Base-by-base conservation (phyloP, 768 basidiomycete genomes). In the Boletus insuetus region DNA sequence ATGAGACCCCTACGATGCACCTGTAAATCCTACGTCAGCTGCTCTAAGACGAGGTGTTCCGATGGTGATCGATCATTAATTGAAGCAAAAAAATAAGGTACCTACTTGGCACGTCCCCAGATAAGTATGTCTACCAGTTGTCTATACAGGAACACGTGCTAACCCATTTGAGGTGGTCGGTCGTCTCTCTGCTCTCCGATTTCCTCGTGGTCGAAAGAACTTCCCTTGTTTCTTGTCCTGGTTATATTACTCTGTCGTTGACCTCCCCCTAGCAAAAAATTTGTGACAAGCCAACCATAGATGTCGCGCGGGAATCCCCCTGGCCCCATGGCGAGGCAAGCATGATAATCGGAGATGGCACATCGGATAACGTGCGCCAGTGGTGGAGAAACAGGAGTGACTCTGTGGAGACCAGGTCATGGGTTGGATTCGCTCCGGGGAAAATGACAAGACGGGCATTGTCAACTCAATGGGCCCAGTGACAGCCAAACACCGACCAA, bases 101-200 rank as follows among this genome's bases (percentile, higher is more conserved):
- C 47, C 4, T 34, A 58, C 47, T 38, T 49, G 29, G 7, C n/a
- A 17, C 38, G 38, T 50, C 24, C 2, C 20, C 11, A 11, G 24
- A 16, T 49, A 49, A 1, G 39, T 35, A 47, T 43, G 43, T 34
- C 37, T 46, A 26, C 32, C 4, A 56, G 17, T 32, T 58, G 55
- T n/a, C 58, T 40, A 29, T 54, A 57, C 3, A 45, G 57, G 34
- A 47, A 50, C 29, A 47, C 45, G 13, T 51, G 54, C 45, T 45
- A 56, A 24, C 45, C 31, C 44, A 51, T 19, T 41, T 46, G 9
- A 44, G 44, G 17, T 46, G 24, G 24, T 24, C 49, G 24, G 24
- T 24, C 39, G 32, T 54, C 48, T 37, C 53, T 46, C 22, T 54
- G 32, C 24, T 56, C 44, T 11, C 46, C 56, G 16, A 55, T 48